These are phyloP conservation scores for Microdochium trichocladiopsis DNA, from an alignment of 2,329 filamentous ascomycete genomes.

Conservation along the genomic window DNA sequence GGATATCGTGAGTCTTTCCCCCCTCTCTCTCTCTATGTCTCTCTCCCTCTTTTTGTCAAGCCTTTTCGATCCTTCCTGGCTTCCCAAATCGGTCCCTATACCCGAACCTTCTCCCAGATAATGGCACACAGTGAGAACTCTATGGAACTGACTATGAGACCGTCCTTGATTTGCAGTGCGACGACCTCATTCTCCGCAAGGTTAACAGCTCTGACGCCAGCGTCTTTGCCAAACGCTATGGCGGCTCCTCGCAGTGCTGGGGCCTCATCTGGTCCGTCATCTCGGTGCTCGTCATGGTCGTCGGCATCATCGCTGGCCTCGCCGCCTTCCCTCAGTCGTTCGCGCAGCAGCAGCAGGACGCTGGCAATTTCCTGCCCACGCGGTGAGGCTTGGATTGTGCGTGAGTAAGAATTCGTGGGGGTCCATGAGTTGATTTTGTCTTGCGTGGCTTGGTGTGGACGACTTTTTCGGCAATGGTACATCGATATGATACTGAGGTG, in stretches of 20 bases:
- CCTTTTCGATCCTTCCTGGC: too few species aligned
- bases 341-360: constrained; percentile 60
- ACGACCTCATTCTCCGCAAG: constrained; percentile 73
- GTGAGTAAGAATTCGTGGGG: too few species aligned
- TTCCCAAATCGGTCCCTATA: too few species aligned
- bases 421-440: too few species aligned
- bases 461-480: too few species aligned
- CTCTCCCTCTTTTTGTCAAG: not conserved
- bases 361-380: constrained; percentile 56
- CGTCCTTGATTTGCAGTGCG: constrained; percentile 43
- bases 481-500: too few species aligned
- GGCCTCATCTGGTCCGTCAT: constrained; percentile 72
- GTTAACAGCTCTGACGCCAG: constrained; percentile 75
- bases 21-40: not conserved
- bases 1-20: constrained; percentile 56
- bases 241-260: constrained; percentile 76
- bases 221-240: constrained; percentile 71
- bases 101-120: too few species aligned
- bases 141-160: too few species aligned
- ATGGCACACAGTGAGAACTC: too few species aligned
- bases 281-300: constrained; percentile 63
- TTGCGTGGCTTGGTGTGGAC: too few species aligned
- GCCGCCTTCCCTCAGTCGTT: constrained; percentile 69
- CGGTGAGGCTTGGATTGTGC: constrained; percentile 1
- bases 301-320: constrained; percentile 67